A percentile compares a stretch with the other conserved stretches of the same genome.
These are phyloP conservation scores for Saccharomycopsis schoenii DNA, from an alignment of 805 yeast species.

Conservation along the genomic window DNA sequence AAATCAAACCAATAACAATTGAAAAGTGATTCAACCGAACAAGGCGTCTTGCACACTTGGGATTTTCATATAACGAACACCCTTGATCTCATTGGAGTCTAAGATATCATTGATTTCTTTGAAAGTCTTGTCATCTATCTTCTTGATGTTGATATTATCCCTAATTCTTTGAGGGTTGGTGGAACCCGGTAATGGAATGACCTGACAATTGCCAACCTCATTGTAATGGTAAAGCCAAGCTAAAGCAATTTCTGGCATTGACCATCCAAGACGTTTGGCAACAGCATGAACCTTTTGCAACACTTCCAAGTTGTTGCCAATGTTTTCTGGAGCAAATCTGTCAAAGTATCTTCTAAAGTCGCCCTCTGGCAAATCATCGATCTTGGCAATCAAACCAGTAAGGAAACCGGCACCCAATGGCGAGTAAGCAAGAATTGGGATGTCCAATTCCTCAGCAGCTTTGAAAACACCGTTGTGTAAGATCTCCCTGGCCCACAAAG, in stretches of 20 bases:
- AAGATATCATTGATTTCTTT: conserved; percentile 40
- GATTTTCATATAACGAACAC: conserved; percentile 38
- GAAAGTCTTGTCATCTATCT: conserved; percentile 49
- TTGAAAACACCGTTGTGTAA: conserved; percentile 53
- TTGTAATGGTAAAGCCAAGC: conserved; percentile 49
- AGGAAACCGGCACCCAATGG: conserved; percentile 76
- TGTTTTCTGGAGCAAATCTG: conserved; percentile 49
- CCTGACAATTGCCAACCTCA: conserved; percentile 19
- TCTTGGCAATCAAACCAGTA: conserved; percentile 46
- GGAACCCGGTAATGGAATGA: conserved; percentile 78
- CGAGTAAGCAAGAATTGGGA: conserved; percentile 72
- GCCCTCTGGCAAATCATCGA: conserved; percentile 40
- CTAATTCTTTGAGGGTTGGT: conserved; percentile 48
- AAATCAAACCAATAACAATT: not conserved
- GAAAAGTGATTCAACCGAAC: not conserved
- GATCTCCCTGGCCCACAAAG: conserved; percentile 58
- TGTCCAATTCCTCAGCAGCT: conserved; percentile 42
- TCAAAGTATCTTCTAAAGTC: conserved; percentile 46
- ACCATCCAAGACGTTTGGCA: conserved; percentile 36
- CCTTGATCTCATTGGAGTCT: conserved; percentile 36
- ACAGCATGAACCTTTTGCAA: conserved; percentile 38
- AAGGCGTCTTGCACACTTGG: not conserved
- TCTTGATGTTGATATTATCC: conserved; percentile 44
- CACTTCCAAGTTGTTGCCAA: conserved; percentile 40
- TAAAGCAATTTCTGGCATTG: conserved; percentile 60